Evolutionary conservation across 2,329 filamentous ascomycete species (phyloP).

Genomic region (Leptographium radiaticola): DNA sequence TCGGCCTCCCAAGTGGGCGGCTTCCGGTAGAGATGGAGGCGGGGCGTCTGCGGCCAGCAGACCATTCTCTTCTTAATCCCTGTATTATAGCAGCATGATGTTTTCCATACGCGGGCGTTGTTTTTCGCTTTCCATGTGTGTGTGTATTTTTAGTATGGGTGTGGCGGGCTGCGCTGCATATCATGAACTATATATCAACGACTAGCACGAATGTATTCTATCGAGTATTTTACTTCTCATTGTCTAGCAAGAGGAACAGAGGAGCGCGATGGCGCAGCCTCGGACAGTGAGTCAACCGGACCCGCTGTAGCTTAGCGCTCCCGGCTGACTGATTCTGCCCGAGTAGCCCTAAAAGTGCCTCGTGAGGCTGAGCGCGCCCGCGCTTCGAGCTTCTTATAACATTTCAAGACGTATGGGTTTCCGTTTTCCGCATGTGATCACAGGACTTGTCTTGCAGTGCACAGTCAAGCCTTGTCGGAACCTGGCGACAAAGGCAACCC

Average conservation of each 20-base stretch:
- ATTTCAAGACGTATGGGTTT: too few species aligned
- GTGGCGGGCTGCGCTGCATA: neutral
- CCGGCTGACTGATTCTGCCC: too few species aligned
- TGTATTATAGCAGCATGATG: neutral
- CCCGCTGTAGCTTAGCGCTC: neutral
- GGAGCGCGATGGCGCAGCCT: too few species aligned
- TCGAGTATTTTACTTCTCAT: neutral
- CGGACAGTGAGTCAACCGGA: neutral
- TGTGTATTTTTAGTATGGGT: neutral
- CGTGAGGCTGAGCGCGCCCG: too few species aligned
- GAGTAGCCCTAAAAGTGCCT: too few species aligned
- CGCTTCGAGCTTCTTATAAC: too few species aligned
- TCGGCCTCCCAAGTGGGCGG: slow-evolving; percentile 24
- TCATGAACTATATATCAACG: slow-evolving; percentile 1
- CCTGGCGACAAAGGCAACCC: too few species aligned
- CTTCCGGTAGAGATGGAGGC: slow-evolving; percentile 27
- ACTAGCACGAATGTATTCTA: neutral
- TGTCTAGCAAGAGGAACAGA: too few species aligned
- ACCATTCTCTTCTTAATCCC: neutral
- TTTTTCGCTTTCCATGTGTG: neutral
- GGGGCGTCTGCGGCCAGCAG: neutral
- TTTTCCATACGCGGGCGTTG: slow-evolving; percentile 5
- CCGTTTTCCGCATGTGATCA: too few species aligned
- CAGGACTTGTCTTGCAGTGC: too few species aligned
- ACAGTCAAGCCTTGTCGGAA: too few species aligned